These are phyloP conservation scores for Panaeolus papilionaceus DNA, from an alignment of 768 basidiomycete genomes.

Conservation along the genomic window DNA sequence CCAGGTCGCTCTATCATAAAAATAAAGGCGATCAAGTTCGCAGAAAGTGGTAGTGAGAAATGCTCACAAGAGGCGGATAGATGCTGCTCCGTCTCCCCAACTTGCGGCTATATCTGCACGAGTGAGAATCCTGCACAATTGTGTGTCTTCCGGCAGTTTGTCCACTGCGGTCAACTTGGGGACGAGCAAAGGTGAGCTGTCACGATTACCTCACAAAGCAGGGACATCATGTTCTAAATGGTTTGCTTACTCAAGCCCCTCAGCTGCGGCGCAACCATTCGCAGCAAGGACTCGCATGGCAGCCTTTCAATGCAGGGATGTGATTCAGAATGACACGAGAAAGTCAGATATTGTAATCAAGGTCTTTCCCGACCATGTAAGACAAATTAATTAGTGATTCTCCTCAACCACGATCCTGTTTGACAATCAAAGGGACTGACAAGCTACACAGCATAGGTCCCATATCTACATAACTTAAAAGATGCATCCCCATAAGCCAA, in stretches of 20 bases:
- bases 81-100: slow-evolving; percentile 1
- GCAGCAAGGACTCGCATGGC: background rate
- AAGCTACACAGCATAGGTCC: background rate
- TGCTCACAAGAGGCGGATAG: background rate
- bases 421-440: background rate
- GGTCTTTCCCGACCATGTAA: background rate
- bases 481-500: background rate
- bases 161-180: background rate
- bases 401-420: background rate
- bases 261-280: background rate
- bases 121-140: slow-evolving; percentile 1
- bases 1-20: background rate
- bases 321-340: background rate
- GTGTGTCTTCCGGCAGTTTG: background rate
- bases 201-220: slow-evolving; percentile 6
- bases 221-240: background rate
- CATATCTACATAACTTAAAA: background rate
- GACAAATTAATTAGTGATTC: slow-evolving; percentile 6
- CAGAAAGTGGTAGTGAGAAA: background rate
- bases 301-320: background rate
- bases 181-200: background rate
- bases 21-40: background rate
- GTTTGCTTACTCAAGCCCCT: background rate
- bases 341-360: background rate
- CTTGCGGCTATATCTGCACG: background rate